Evolutionary conservation across 2,329 filamentous ascomycete species (phyloP).

Genomic region (Cladosporium oxysporum): DNA sequence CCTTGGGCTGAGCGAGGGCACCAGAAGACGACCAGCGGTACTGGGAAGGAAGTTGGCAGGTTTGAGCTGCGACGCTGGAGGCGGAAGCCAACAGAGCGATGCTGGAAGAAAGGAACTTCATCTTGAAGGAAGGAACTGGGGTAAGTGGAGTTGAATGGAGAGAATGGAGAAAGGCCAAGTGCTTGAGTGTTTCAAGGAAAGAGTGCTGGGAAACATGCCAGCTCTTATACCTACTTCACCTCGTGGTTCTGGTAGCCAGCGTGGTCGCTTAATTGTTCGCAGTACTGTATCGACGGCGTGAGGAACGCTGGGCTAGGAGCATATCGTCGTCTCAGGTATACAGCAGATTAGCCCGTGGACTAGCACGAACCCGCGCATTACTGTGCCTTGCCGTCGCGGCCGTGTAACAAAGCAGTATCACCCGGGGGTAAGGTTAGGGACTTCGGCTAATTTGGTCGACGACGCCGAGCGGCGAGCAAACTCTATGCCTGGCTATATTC

Average conservation of each 20-base stretch:
- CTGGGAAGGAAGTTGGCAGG: conserved; percentile 56
- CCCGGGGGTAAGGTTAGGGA: neutral
- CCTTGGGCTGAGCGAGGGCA: conserved; percentile 53
- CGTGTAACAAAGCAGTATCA: conserved; percentile 7
- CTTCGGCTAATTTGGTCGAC: conserved; percentile 13
- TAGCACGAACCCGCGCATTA: neutral
- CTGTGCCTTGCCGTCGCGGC: neutral
- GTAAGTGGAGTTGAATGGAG: conserved; percentile 3
- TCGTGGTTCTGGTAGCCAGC: neutral
- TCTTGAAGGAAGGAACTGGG: neutral
- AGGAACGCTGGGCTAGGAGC: conserved; percentile 1
- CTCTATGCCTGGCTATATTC: conserved; percentile 1
- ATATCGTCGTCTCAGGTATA: conserved; percentile 18
- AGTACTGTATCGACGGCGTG: neutral
- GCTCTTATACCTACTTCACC: conserved; percentile 15
- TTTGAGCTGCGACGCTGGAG: conserved; percentile 15
- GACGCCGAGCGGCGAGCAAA: neutral
- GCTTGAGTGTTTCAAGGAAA: conserved; percentile 16
- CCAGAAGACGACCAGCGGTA: conserved; percentile 54
- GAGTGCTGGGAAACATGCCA: conserved; percentile 3
- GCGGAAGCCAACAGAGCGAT: conserved; percentile 12
- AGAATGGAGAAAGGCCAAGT: conserved; percentile 10
- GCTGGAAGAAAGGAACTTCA: conserved; percentile 7
- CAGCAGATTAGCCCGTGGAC: neutral
- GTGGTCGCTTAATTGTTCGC: conserved; percentile 10